phyloP scores from a whole-genome alignment of 2,329 filamentous ascomycete genomes.

The Stemphylium lycopersici region DNA sequence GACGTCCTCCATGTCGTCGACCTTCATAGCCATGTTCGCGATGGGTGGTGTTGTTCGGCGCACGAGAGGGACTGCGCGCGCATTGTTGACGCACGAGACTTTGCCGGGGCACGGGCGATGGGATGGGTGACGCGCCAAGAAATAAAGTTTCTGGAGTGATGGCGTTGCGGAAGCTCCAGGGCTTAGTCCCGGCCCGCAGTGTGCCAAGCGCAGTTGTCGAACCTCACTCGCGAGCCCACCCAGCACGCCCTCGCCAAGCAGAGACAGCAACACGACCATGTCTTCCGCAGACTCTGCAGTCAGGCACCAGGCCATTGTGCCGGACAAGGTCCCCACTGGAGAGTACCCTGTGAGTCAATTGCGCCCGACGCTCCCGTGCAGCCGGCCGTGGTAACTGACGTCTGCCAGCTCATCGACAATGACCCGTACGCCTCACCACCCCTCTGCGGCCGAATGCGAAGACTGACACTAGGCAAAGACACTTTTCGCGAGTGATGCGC shows the following conservation, averaged over 20 bases:
- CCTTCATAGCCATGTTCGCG: constrained; percentile 14
- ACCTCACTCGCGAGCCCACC: constrained; percentile 16
- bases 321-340: constrained; percentile 79
- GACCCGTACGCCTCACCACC: constrained; percentile 76
- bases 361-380: constrained; percentile 19
- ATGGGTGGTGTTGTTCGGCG: constrained; percentile 14
- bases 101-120: constrained; percentile 4
- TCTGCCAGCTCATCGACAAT: constrained; percentile 89
- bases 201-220: constrained; percentile 2
- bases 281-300: constrained; percentile 34
- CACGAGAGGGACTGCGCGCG: constrained; percentile 24
- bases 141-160: constrained; percentile 31
- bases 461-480: constrained; percentile 60
- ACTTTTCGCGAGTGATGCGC: constrained; percentile 85
- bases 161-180: constrained; percentile 17
- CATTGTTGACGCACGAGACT: constrained; percentile 36
- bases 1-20: constrained; percentile 34
- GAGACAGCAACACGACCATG: constrained; percentile 36
- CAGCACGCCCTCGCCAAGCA: constrained; percentile 17
- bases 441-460: constrained; percentile 12
- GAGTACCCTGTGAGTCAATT: constrained; percentile 79
- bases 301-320: constrained; percentile 60
- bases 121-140: constrained; percentile 35
- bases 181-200: constrained; percentile 3
- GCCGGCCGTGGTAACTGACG: constrained; percentile 36